These are phyloP conservation scores for Ettlia oleoabundans DNA, from an alignment of 139 green algal genomes.

Conservation along the genomic window DNA sequence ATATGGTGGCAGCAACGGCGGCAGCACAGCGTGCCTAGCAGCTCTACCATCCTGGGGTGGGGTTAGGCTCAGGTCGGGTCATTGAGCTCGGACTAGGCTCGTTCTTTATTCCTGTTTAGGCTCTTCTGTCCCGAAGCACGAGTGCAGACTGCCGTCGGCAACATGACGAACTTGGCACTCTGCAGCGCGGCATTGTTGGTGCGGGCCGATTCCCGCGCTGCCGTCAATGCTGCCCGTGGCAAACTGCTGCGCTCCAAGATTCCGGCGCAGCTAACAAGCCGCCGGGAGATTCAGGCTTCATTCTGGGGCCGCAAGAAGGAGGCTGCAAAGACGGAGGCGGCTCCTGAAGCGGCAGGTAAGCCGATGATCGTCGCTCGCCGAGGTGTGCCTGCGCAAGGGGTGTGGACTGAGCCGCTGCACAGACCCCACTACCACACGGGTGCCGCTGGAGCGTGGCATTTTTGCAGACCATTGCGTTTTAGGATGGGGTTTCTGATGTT, in stretches of 20 bases:
- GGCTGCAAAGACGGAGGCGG: constrained; percentile 1
- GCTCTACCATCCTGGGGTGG: too few species aligned
- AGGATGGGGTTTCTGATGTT: too few species aligned
- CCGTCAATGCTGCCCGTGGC: not conserved
- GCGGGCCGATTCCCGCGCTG: not conserved
- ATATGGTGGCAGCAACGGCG: too few species aligned
- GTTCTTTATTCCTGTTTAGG: too few species aligned
- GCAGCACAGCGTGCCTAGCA: too few species aligned
- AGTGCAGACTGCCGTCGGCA: not conserved
- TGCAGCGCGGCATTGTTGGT: not conserved
- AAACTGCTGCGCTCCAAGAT: not conserved
- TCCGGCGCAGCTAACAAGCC: not conserved
- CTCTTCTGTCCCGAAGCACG: too few species aligned
- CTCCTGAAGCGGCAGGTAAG: constrained; percentile 1
- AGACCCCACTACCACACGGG: not conserved
- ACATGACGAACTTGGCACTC: not conserved
- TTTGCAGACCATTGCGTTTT: too few species aligned
- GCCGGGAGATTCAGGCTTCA: not conserved
- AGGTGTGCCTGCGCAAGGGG: not conserved
- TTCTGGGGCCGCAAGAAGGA: constrained; percentile 31
- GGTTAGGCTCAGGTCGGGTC: too few species aligned
- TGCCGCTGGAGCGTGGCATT: too few species aligned
- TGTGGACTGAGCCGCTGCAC: not conserved
- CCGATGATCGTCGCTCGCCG: too few species aligned
- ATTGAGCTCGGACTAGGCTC: too few species aligned